These are phyloP conservation scores for Termitomyces bulborhizus DNA, from an alignment of 768 basidiomycete species.

Conservation along the genomic window DNA sequence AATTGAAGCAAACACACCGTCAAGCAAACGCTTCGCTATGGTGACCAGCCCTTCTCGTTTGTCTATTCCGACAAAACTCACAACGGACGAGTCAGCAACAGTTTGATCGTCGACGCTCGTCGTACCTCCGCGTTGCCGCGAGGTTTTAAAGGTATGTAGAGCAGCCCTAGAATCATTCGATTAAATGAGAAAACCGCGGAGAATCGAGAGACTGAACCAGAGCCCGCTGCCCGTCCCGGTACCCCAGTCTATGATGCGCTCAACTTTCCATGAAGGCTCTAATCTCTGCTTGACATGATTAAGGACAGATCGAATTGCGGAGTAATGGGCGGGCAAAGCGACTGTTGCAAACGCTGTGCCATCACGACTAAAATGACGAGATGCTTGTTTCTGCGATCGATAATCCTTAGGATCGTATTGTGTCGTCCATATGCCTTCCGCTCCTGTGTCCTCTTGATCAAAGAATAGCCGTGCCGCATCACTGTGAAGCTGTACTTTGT, in stretches of 20 bases:
- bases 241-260: conserved; percentile 78
- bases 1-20: conserved; percentile 31
- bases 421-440: conserved; percentile 44
- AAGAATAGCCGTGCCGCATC: conserved; percentile 71
- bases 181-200: not conserved
- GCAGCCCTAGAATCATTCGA: conserved; percentile 49
- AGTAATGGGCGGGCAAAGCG: conserved; percentile 82
- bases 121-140: conserved; percentile 13
- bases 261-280: conserved; percentile 52
- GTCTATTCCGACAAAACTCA: conserved; percentile 70
- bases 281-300: conserved; percentile 59
- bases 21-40: conserved; percentile 60
- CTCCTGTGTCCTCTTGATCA: conserved; percentile 21
- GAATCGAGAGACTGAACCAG: conserved; percentile 44
- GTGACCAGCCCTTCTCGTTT: conserved; percentile 63
- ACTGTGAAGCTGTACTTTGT: conserved; percentile 57
- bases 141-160: conserved; percentile 53
- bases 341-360: conserved; percentile 83
- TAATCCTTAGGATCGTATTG: conserved; percentile 49
- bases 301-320: conserved; percentile 72
- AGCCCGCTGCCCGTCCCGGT: conserved; percentile 76
- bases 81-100: conserved; percentile 44
- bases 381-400: conserved; percentile 51
- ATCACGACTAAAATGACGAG: conserved; percentile 58
- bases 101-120: conserved; percentile 25